Base-by-base conservation (phyloP, 805 yeast genomes). In the Hanseniaspora occidentalis region DNA sequence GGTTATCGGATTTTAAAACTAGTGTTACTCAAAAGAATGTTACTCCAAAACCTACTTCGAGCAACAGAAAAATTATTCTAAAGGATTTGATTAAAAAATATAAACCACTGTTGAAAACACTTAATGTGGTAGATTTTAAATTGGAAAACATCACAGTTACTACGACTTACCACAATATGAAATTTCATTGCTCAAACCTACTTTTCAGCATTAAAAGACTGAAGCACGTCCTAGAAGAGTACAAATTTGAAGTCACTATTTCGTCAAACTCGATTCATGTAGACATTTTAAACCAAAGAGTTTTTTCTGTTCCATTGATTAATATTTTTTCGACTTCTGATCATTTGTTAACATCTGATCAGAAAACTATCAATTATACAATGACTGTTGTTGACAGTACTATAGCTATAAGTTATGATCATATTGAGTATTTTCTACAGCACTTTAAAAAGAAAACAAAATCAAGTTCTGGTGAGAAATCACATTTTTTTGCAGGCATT, bases 301-400 rank as follows among this genome's bases (percentile, higher is more conserved):
- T 47, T 5, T 33, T 59, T n/a, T 46, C 56, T 18, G 39, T 57
- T 4, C 64, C 65, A 1, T 39, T 58, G 11, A 43, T 59, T 5
- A 60, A 53, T 38, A 25, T 50, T 8, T 48, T 56, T 23, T 33
- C 57, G 3, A 48, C 53, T 1, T 50, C 61, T 2, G 58, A 57
- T 39, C 23, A 56, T 6, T 25, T 56, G 2, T 44, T 51, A 18
- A 48, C 45, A 38, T 43, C 49, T n/a, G 35, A 46, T 5, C 46
- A 47, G 18, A 43, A 47, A 9, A 43, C 46, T 19, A 47, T 54
- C 10, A 44, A 52, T 8, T 47, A 48, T 35, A 52, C 53, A 9
- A 34, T 51, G 11, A 56, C 50, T 39, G 43, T 58, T 10, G 51
- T 58, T 3, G 56, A 59, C 37, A 60, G 62, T 13, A 45, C 56